Percentiles rank a stretch among this genome's conserved stretches.
Evolutionary conservation across 345 rosid genomes (phyloP).

Genomic region (Hibiscus tridactylites): DNA sequence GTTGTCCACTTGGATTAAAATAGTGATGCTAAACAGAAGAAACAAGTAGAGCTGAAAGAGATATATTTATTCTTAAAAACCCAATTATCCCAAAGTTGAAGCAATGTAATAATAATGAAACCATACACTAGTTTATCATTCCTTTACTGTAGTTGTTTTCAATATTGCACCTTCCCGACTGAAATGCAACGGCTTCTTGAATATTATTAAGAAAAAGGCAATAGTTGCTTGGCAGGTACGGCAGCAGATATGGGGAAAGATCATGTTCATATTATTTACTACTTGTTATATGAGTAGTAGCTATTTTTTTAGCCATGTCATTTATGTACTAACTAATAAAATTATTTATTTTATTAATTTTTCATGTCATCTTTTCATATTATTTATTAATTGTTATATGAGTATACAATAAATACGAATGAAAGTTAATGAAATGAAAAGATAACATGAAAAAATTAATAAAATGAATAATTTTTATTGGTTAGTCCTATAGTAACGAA

Average conservation of each 20-base stretch:
- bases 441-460: too few relatives aligned
- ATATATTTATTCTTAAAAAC: not conserved
- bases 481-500: not conserved
- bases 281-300: not conserved
- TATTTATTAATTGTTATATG: too few relatives aligned
- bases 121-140: too few relatives aligned
- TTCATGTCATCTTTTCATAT: too few relatives aligned
- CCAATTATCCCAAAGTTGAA: not conserved
- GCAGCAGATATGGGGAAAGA: constrained; percentile 5
- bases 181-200: not conserved
- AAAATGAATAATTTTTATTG: too few relatives aligned
- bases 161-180: not conserved
- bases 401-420: too few relatives aligned
- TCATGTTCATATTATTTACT: not conserved
- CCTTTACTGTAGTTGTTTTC: not conserved
- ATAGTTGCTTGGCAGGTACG: constrained; percentile 4
- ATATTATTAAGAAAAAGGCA: not conserved
- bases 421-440: too few relatives aligned
- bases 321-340: too few relatives aligned
- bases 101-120: not conserved
- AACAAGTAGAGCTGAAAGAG: not conserved
- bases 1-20: too few relatives aligned
- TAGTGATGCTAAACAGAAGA: too few relatives aligned
- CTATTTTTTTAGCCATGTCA: too few relatives aligned
- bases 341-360: too few relatives aligned